phyloP scores from a whole-genome alignment of 75 land plant genomes.

The Isoetes taiwanensis region DNA sequence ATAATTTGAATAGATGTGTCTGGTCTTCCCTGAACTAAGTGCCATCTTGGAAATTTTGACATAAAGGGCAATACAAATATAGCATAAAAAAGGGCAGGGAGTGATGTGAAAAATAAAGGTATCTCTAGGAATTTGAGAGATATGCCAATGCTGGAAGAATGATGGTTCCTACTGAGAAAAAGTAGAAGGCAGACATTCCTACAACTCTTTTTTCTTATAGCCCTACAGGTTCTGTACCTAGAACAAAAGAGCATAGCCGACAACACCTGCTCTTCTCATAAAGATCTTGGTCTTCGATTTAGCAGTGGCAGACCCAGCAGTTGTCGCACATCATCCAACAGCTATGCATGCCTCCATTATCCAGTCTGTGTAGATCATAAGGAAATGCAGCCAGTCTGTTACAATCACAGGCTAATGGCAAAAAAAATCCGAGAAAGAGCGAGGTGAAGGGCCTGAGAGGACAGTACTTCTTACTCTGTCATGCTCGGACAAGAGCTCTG shows the following conservation, averaged over 20 bases:
- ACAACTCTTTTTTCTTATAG: constrained; percentile 25
- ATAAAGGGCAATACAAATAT: constrained; percentile 18
- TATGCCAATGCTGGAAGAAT: constrained; percentile 39
- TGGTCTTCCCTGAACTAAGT: constrained; percentile 22
- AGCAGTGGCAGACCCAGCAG: too few species aligned
- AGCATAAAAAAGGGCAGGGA: constrained; percentile 33
- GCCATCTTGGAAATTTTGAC: constrained; percentile 50
- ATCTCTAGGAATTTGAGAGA: constrained; percentile 33
- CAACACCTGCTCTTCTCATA: too few species aligned
- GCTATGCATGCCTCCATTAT: too few species aligned
- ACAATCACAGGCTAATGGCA: too few species aligned
- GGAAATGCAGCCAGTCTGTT: too few species aligned
- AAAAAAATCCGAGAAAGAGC: too few species aligned
- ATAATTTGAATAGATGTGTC: constrained; percentile 28
- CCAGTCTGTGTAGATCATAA: too few species aligned
- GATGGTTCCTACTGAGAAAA: constrained; percentile 39
- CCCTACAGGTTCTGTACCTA: constrained; percentile 38
- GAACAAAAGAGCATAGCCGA: constrained; percentile 32
- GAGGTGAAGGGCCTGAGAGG: too few species aligned
- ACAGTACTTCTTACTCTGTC: too few species aligned
- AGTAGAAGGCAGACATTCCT: constrained; percentile 25
- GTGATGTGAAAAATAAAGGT: constrained; percentile 32
- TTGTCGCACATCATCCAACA: too few species aligned
- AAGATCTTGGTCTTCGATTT: too few species aligned
- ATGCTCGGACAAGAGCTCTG: too few species aligned